Percentiles rank a stretch among this genome's conserved stretches.
These are phyloP conservation scores for Malassezia sympodialis DNA, from an alignment of 1,284 basidiomycete genomes.

Conservation along the genomic window DNA sequence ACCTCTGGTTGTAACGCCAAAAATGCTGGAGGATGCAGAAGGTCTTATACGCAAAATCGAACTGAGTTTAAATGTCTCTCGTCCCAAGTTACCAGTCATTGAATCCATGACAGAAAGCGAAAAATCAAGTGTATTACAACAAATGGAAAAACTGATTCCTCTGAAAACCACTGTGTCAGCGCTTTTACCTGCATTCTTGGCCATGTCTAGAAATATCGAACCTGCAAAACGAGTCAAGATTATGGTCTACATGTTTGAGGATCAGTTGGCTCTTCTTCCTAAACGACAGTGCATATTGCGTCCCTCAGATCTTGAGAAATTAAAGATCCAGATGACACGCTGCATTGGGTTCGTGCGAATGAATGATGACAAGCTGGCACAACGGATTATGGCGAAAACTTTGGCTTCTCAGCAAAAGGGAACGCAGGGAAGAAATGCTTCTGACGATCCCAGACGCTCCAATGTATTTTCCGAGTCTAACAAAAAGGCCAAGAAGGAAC, in stretches of 20 bases:
- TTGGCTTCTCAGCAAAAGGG: neutral
- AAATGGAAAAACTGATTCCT: conserved; percentile 33
- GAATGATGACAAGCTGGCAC: conserved; percentile 35
- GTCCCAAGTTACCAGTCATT: conserved; percentile 33
- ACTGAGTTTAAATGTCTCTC: neutral
- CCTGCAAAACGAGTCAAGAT: conserved; percentile 43
- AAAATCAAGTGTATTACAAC: conserved; percentile 29
- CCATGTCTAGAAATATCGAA: conserved; percentile 40
- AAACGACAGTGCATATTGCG: conserved; percentile 36
- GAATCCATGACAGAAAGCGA: conserved; percentile 35
- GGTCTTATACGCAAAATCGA: conserved; percentile 13
- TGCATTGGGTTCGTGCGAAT: conserved; percentile 44
- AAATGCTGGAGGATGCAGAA: conserved; percentile 36
- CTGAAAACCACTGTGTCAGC: conserved; percentile 37
- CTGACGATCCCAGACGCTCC: neutral
- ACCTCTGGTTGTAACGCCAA: conserved; percentile 18
- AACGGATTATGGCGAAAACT: conserved; percentile 23
- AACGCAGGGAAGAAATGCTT: neutral
- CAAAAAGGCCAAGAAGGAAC: neutral
- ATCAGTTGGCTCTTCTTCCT: conserved; percentile 35
- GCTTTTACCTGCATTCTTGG: conserved; percentile 40
- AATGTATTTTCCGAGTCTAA: neutral
- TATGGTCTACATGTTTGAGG: conserved; percentile 45
- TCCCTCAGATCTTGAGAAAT: conserved; percentile 38
- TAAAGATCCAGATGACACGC: conserved; percentile 44